Percentiles rank a stretch among this genome's conserved stretches.
Evolutionary conservation across 805 yeast species (phyloP).

Genomic region (Ogataea methanolica): DNA sequence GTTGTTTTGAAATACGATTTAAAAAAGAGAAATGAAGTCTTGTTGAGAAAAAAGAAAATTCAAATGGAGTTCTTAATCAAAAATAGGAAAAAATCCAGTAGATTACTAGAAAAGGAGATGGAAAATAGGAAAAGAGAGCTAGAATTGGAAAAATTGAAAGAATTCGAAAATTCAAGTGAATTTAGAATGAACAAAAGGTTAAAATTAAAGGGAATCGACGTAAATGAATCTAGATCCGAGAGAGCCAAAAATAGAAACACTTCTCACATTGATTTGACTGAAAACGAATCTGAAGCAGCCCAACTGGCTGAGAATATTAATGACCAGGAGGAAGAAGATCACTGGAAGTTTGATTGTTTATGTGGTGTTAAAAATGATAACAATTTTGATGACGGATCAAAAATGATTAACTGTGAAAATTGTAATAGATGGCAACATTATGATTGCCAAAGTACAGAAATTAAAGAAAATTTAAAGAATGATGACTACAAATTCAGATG

Average conservation of each 20-base stretch:
- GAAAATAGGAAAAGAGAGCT: conserved; percentile 47
- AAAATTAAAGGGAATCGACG: conserved; percentile 11
- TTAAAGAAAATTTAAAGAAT: conserved; percentile 28
- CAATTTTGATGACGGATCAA: conserved; percentile 34
- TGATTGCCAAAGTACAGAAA: conserved; percentile 27
- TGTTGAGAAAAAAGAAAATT: conserved; percentile 55
- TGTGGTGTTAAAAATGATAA: conserved; percentile 34
- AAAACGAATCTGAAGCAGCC: background rate
- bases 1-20: conserved; percentile 42
- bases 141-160: conserved; percentile 39
- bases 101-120: conserved; percentile 61
- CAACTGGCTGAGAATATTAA: background rate
- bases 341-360: conserved; percentile 36
- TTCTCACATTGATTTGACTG: background rate
- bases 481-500: conserved; percentile 13
- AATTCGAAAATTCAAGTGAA: conserved; percentile 7
- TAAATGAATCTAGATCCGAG: conserved; percentile 29
- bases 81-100: conserved; percentile 68
- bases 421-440: conserved; percentile 39
- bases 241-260: conserved; percentile 18
- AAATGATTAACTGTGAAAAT: conserved; percentile 30
- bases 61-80: conserved; percentile 60
- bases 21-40: conserved; percentile 47
- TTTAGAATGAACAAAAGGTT: background rate
- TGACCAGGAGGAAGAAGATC: conserved; percentile 5